Evolutionary conservation across 2,329 filamentous ascomycete genomes (phyloP).

Genomic region (Rutstroemia sp.): DNA sequence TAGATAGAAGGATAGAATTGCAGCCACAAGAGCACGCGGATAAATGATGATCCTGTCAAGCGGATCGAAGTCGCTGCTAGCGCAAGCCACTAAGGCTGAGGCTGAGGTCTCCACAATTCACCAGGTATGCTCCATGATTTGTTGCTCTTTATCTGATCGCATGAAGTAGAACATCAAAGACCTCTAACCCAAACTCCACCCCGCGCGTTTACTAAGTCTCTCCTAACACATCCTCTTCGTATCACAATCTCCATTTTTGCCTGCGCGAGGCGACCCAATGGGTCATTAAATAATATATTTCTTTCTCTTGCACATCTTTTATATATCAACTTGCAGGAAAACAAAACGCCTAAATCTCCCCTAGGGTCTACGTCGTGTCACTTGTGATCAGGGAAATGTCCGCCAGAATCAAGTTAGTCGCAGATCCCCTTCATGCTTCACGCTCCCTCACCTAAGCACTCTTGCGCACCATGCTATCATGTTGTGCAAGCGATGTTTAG

Average conservation of each 20-base stretch:
- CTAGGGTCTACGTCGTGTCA: slow-evolving; percentile 12
- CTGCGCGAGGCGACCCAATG: too few species aligned
- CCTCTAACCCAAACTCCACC: background rate
- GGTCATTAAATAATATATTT: too few species aligned
- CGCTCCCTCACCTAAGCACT: background rate
- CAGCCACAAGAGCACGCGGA: slow-evolving; percentile 2
- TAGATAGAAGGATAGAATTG: background rate
- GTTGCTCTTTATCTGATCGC: slow-evolving; percentile 9
- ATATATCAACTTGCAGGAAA: background rate
- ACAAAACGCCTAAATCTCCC: slow-evolving; percentile 4
- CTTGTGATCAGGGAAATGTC: slow-evolving; percentile 23
- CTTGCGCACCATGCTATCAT: background rate
- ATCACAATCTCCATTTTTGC: background rate
- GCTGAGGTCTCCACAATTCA: background rate
- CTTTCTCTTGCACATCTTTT: background rate
- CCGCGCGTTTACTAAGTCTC: background rate
- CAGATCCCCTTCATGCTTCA: background rate
- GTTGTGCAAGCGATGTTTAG: too few species aligned
- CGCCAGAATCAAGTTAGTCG: slow-evolving; percentile 25
- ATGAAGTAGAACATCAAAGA: background rate
- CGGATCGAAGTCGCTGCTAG: background rate
- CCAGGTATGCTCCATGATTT: background rate
- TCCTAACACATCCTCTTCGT: background rate
- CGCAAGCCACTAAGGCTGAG: slow-evolving; percentile 6
- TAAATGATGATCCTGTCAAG: background rate